Base-by-base conservation (phyloP, 2,329 filamentous ascomycete genomes). In the Stemphylium vesicarium region DNA sequence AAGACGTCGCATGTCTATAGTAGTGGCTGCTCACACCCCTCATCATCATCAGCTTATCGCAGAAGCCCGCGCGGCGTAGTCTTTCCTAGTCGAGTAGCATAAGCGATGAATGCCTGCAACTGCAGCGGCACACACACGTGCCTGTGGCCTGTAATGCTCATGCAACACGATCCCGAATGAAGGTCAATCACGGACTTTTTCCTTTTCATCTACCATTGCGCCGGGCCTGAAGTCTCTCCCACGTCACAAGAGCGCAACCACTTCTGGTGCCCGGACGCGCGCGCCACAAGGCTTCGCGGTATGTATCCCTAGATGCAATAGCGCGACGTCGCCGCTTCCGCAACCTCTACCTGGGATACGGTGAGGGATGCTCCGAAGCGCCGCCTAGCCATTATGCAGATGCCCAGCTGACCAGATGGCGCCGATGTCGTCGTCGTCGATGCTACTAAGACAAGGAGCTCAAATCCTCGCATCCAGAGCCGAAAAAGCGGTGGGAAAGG, bases 401-500 rank as follows among this genome's bases (percentile, higher is more conserved):
- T 48, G 57, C 50, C 58, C 67, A 69, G 53, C 63, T 71, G 68
- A 68, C 57, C 56, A 51, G 37, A 40, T 13, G 24, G 15, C 13
- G 46, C 37, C 46, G 29, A 38, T 47, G 35, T 47, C 12, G 39
- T 26, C 36, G 39, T 26, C 47, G 44, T 38, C 40, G 36, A 42
- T 43, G 44, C 20, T 32, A 47, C 44, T 38, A 32, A 54, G 50
- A 31, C 36, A 22, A 29, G 26, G 26, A 48, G 42, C 35, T 39
- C 36, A 18, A 40, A 39, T 49, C 47, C 47, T 59, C 48, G 29
- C 51, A 38, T 29, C 47, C 49, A 35, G 37, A 37, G 24, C 26
- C 45, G 56, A 65, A 67, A 66, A 55, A 67, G 64, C 64, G 64
- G 64, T 67, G 62, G 63, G 53, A 60, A 4, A 35, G 32, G 32